A percentile compares a stretch with the other conserved stretches of the same genome.
Conservation (phyloP, 2,329 filamentous ascomycete genomes). For the Metarhizium humberi region DNA sequence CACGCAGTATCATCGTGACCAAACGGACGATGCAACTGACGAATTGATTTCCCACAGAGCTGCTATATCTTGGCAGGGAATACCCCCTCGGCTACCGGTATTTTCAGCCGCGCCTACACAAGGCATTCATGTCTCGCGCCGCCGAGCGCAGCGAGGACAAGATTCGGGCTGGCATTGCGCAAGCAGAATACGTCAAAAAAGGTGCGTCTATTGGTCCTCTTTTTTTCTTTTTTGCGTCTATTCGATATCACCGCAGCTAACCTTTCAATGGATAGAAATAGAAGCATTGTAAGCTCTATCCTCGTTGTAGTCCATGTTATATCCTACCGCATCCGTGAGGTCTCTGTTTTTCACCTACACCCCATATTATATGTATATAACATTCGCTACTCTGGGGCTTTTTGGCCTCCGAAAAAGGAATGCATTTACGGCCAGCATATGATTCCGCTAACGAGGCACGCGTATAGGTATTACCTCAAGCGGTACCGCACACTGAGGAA, state of each 20-base stretch:
- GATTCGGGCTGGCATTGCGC: slow-evolving; percentile 65
- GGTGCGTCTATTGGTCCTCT: slow-evolving; percentile 35
- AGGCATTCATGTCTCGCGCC: slow-evolving; percentile 73
- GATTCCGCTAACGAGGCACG: not conserved
- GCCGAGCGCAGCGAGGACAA: slow-evolving; percentile 60
- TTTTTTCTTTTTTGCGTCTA: too few species aligned
- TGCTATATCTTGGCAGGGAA: slow-evolving; percentile 73
- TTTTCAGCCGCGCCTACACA: slow-evolving; percentile 73
- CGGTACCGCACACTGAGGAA: slow-evolving; percentile 78
- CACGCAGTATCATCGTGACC: not conserved
- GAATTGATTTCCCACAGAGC: slow-evolving; percentile 44
- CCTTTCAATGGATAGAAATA: slow-evolving; percentile 51
- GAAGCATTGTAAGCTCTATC: slow-evolving; percentile 68
- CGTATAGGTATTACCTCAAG: slow-evolving; percentile 75
- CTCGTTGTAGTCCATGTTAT: not conserved
- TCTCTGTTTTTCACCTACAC: too few species aligned
- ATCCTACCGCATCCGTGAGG: not conserved
- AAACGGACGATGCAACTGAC: not conserved
- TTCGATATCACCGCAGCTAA: not conserved
- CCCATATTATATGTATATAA: too few species aligned
- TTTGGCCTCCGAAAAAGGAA: not conserved
- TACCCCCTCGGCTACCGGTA: slow-evolving; percentile 79
- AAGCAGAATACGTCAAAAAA: slow-evolving; percentile 86
- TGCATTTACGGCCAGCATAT: not conserved
- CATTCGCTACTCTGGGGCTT: not conserved